A percentile compares a stretch with the other conserved stretches of the same genome.
phyloP scores from a whole-genome alignment of 164 flowering plant genomes.

The Kalanchoe fedtschenkoi region DNA sequence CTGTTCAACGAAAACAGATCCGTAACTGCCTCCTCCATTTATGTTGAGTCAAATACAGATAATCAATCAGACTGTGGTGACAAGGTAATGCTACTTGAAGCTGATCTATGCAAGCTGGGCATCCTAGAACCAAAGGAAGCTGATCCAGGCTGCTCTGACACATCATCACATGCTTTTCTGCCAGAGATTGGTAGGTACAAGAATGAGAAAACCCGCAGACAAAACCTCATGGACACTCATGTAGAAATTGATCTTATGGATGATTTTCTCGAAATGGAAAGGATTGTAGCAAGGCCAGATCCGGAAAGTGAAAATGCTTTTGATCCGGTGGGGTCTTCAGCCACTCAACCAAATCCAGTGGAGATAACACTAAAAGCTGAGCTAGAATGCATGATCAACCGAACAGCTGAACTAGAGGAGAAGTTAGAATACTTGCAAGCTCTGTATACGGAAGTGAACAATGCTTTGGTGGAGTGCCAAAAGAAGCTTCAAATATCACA shows the following conservation, averaged over 20 bases:
- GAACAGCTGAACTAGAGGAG: slow-evolving; percentile 24
- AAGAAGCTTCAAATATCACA: slow-evolving; percentile 6
- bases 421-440: slow-evolving; percentile 14
- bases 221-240: slow-evolving; percentile 10
- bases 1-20: slow-evolving; percentile 9
- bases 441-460: slow-evolving; percentile 16
- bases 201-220: slow-evolving; percentile 9
- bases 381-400: slow-evolving; percentile 14
- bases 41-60: slow-evolving; percentile 23
- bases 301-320: slow-evolving; percentile 4
- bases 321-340: not conserved
- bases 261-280: slow-evolving; percentile 53
- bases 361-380: slow-evolving; percentile 15
- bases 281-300: slow-evolving; percentile 21
- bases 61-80: slow-evolving; percentile 27
- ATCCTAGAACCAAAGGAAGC: slow-evolving; percentile 10
- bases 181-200: slow-evolving; percentile 16
- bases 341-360: slow-evolving; percentile 7
- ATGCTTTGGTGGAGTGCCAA: slow-evolving; percentile 17
- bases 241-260: slow-evolving; percentile 28
- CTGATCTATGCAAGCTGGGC: slow-evolving; percentile 15
- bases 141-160: slow-evolving; percentile 16
- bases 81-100: slow-evolving; percentile 13
- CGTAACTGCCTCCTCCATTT: slow-evolving; percentile 12
- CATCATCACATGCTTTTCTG: slow-evolving; percentile 13